Conservation (phyloP, 2,329 filamentous ascomycete genomes). For the Thielaviopsis euricoi region DNA sequence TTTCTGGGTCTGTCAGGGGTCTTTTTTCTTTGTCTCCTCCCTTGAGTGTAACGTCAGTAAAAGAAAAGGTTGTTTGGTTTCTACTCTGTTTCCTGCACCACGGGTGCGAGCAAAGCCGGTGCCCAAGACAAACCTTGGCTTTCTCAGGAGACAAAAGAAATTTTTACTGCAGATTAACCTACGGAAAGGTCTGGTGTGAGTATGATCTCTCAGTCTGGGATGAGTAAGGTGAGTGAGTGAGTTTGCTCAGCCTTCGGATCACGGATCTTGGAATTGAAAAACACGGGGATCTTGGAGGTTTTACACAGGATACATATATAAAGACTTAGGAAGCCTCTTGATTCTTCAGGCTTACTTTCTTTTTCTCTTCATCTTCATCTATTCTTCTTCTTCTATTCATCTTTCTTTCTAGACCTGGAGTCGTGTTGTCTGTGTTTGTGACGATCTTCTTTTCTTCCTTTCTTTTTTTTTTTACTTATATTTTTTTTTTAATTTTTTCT, state of each 20-base stretch:
- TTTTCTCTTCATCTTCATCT: constrained; percentile 13
- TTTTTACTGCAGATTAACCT: too few species aligned
- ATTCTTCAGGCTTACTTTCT: constrained; percentile 10
- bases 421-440: constrained; percentile 18
- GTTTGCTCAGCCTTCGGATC: too few species aligned
- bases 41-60: not conserved
- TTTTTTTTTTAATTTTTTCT: constrained; percentile 15
- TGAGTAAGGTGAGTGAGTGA: too few species aligned
- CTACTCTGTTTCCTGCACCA: too few species aligned
- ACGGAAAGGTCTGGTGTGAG: too few species aligned
- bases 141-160: too few species aligned
- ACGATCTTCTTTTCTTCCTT: constrained; percentile 12
- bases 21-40: too few species aligned
- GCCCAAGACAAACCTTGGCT: too few species aligned
- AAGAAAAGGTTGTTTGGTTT: not conserved
- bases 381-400: constrained; percentile 9
- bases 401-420: constrained; percentile 15
- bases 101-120: not conserved
- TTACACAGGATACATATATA: not conserved
- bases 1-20: too few species aligned
- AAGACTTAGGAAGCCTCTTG: not conserved
- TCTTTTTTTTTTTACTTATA: constrained; percentile 16
- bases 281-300: too few species aligned
- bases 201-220: too few species aligned
- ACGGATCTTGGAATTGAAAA: too few species aligned